Evolutionary conservation across 768 basidiomycete species (phyloP).

Genomic region (Xerocomus potaroensis): DNA sequence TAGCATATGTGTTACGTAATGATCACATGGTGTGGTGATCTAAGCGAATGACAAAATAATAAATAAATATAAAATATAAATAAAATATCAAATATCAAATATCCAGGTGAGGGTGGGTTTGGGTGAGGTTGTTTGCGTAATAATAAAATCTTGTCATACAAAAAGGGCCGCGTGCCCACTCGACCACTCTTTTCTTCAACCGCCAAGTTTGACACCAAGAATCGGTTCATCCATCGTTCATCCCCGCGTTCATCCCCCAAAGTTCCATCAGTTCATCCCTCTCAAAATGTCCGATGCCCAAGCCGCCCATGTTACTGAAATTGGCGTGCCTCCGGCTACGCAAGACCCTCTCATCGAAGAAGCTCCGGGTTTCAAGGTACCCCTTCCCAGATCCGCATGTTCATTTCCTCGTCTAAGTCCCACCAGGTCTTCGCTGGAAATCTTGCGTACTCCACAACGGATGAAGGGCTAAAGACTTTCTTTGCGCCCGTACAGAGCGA

Average conservation of each 20-base stretch:
- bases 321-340: conserved; percentile 78
- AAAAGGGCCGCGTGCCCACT: conserved; percentile 33
- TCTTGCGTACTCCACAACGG: conserved; percentile 91
- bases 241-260: conserved; percentile 33
- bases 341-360: conserved; percentile 66
- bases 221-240: conserved; percentile 78
- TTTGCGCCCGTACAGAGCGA: conserved; percentile 84
- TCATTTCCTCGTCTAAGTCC: conserved; percentile 8
- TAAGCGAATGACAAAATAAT: conserved; percentile 5
- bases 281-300: conserved; percentile 87
- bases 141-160: conserved; percentile 26
- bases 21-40: conserved; percentile 17
- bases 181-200: conserved; percentile 53
- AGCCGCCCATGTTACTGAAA: conserved; percentile 77
- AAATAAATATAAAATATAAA: not conserved
- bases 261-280: conserved; percentile 50
- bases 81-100: too few relatives aligned
- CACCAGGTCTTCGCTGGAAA: conserved; percentile 89
- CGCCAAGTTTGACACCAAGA: conserved; percentile 80
- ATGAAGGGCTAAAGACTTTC: conserved; percentile 92
- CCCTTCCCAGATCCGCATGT: conserved; percentile 16
- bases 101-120: too few relatives aligned
- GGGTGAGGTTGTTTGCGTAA: conserved; percentile 33
- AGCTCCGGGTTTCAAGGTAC: conserved; percentile 77
- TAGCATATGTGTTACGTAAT: conserved; percentile 26